Evolutionary conservation across 2,329 filamentous ascomycete species (phyloP), one percentile per base, ranked within the genome.

Genomic region (Cladosporium velox): DNA sequence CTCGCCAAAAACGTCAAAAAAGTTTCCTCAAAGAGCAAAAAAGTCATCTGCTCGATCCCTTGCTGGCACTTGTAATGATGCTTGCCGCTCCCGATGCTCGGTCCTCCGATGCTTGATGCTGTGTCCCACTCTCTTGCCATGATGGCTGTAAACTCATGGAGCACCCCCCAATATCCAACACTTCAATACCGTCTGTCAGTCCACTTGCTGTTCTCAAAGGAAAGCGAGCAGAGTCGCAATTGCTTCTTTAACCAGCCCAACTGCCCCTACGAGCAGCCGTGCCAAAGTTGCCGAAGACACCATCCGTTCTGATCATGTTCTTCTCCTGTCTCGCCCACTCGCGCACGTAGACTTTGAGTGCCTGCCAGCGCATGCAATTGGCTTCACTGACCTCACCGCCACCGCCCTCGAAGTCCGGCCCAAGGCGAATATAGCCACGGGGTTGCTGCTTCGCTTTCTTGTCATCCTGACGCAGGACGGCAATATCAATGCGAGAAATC

Each of bases 251-350:
- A 38, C 60, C 60, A 57, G 61, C 82, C 82, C 82, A 84, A 74
- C 80, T 82, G 28, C 82, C 82, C 70, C 80, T 79, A 67, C 82
- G 75, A 1, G 79, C 80, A n/a, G 74, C 78, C 28, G 79, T 79
- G 12, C 81, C 82, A 71, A 77, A 79, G 30, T 75, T 74, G 14
- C 75, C 76, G 44, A 75, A 77, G 4, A 72, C 68, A 26, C 72
- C 66, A 24, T 72, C 72, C 4, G 68, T 69, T 24, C 69, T 69
- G 15, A 74, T 84, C 77, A 95, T 87, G 68, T 87, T 85, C 5
- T 93, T 92, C 76, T 96, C 91, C 78, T 97, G 93, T 65, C 90
- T 85, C 28, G 91, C 93, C 94, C 94, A 98, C 77, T 97, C 93
- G 44, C 85, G 84, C 47, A 98, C 91, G 77, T 98, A 98, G 49